Conservation (phyloP, 148 eudicot species). For the Agrostemma githago region DNA sequence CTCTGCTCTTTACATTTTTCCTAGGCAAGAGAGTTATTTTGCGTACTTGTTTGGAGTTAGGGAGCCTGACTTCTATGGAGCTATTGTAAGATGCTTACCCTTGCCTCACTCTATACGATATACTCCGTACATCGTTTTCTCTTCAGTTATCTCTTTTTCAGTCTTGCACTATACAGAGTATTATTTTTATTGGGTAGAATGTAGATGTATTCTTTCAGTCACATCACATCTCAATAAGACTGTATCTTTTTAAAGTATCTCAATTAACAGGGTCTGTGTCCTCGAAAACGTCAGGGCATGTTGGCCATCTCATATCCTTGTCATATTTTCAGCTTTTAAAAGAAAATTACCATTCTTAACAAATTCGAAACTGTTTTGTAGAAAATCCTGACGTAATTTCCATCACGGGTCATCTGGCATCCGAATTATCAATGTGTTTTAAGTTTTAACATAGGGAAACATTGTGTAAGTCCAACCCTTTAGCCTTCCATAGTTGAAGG, state of each 20-base stretch:
- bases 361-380: background rate
- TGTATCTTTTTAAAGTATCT: background rate
- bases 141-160: background rate
- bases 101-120: background rate
- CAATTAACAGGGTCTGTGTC: background rate
- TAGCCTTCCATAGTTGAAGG: background rate
- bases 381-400: background rate
- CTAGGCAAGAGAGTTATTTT: constrained; percentile 97
- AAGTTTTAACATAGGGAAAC: constrained; percentile 1
- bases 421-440: background rate
- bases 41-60: constrained; percentile 95
- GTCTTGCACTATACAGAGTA: background rate
- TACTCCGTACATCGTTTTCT: too few relatives aligned
- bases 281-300: background rate
- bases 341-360: background rate
- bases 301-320: background rate
- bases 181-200: background rate
- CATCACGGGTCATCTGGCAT: background rate
- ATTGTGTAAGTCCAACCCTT: background rate
- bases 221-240: background rate
- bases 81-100: constrained; percentile 60
- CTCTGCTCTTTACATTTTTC: constrained; percentile 19
- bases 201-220: background rate
- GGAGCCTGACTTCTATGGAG: constrained; percentile 92
- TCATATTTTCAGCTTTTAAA: background rate